Conservation (phyloP, 2,329 filamentous ascomycete species). For the Thelonectria rubi region DNA sequence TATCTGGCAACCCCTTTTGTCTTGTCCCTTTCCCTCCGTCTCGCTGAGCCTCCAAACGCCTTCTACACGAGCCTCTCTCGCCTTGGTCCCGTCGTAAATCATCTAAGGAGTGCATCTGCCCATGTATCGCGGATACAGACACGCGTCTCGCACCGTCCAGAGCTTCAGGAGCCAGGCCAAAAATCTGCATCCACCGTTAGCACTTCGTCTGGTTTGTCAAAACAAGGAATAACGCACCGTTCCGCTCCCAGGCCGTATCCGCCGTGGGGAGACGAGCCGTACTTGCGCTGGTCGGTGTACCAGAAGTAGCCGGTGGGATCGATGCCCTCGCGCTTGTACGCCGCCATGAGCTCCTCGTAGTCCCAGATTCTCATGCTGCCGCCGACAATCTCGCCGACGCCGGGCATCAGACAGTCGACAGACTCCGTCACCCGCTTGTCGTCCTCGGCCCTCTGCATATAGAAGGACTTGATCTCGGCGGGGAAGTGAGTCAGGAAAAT, state of each 20-base stretch:
- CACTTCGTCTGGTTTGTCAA: neutral
- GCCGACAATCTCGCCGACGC: slow-evolving; percentile 96
- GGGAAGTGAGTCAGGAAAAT: slow-evolving; percentile 99
- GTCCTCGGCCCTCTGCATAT: slow-evolving; percentile 89
- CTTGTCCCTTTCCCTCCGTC: too few species aligned
- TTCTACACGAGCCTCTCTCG: neutral
- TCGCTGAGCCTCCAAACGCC: too few species aligned
- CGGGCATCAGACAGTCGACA: slow-evolving; percentile 87
- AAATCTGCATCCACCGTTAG: slow-evolving; percentile 51
- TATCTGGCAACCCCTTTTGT: too few species aligned
- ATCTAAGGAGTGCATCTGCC: slow-evolving; percentile 76
- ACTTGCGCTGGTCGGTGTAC: slow-evolving; percentile 97
- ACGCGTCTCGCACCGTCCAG: slow-evolving; percentile 70
- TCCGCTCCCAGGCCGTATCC: slow-evolving; percentile 92
- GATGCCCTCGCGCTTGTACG: slow-evolving; percentile 86
- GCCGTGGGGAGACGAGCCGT: slow-evolving; percentile 88
- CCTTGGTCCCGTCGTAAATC: neutral
- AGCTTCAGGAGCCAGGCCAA: slow-evolving; percentile 70
- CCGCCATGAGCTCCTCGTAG: slow-evolving; percentile 63
- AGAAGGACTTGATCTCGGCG: slow-evolving; percentile 97
- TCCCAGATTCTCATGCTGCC: slow-evolving; percentile 1
- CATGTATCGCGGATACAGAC: slow-evolving; percentile 82
- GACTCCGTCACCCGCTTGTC: slow-evolving; percentile 90
- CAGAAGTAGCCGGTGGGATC: slow-evolving; percentile 89
- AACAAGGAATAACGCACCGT: slow-evolving; percentile 52